Percentiles rank a stretch among this genome's conserved stretches.
phyloP scores from a whole-genome alignment of 2,329 filamentous ascomycete species.

The Fusarium nodosum region DNA sequence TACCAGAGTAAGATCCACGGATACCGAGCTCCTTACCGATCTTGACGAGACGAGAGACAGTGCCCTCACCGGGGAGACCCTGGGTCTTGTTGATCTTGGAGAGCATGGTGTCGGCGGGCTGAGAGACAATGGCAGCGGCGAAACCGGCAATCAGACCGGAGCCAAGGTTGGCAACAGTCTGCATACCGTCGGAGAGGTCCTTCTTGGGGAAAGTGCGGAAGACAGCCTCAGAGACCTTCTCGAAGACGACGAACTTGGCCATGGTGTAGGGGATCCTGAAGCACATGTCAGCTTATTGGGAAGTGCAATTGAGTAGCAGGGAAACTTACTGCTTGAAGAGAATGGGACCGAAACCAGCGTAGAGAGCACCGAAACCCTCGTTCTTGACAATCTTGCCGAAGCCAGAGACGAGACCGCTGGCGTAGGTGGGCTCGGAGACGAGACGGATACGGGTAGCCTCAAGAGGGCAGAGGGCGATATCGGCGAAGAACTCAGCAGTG shows the following conservation, averaged over 20 bases:
- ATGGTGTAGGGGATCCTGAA: conserved; percentile 89
- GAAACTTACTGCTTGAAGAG: conserved; percentile 68
- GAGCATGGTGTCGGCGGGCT: conserved; percentile 94
- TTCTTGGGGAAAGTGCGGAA: conserved; percentile 79
- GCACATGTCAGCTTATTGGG: conserved; percentile 38
- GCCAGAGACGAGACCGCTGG: conserved; percentile 81
- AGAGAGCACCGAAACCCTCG: conserved; percentile 89
- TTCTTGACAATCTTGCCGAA: conserved; percentile 86
- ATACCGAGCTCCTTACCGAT: conserved; percentile 88
- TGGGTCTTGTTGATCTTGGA: conserved; percentile 97
- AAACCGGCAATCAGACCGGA: conserved; percentile 73
- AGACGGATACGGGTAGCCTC: conserved; percentile 95
- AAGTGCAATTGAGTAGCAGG: background rate
- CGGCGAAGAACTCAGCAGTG: conserved; percentile 76
- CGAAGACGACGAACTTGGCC: conserved; percentile 95
- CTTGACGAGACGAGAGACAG: conserved; percentile 84
- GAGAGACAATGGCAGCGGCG: conserved; percentile 87
- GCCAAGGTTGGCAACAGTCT: conserved; percentile 85
- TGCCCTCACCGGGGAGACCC: conserved; percentile 87
- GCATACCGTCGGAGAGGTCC: conserved; percentile 73
- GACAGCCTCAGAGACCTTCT: conserved; percentile 84
- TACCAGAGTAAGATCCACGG: conserved; percentile 82
- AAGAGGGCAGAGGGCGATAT: conserved; percentile 89
- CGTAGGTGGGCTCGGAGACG: conserved; percentile 88
- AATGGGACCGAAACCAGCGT: conserved; percentile 90